Base-by-base conservation (phyloP, 2,329 filamentous ascomycete species). In the Calonectria hongkongensis region DNA sequence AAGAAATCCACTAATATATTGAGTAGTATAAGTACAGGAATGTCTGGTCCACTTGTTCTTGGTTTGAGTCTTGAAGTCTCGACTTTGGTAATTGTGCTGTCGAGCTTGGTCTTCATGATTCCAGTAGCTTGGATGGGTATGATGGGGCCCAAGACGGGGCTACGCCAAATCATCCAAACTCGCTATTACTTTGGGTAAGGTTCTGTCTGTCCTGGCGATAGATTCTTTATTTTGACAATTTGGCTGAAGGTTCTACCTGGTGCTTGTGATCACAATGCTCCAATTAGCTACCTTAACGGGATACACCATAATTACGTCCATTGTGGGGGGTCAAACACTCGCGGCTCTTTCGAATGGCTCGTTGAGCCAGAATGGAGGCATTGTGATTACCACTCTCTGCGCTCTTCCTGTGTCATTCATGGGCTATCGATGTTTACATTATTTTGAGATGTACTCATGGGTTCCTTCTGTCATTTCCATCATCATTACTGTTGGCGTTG, bases 381-480 rank as follows among this genome's bases (percentile, higher is more conserved):
- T 27, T 27, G 21, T 50, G 12, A 50, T 50, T 15, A 12, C n/a
- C 10, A 50, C 27, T 9, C 47, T 50, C 21, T 50, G 47, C 10
- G 47, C 47, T 21, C 25, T 50, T 21, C 47, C 47, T 5, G 27
- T 50, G 25, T 50, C 47, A 21, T 50, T 50, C 21, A 5, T 50
- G 47, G 47, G 47, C 10, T 50, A 50, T 15, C 16, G 21, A 28
- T 50, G 12, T 13, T 6, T 50, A 18, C 47, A 50, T 12, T 50
- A 27, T 6, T 50, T 50, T 27, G 47, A 50, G 47, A 50, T 27
- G 21, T 50, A 50, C 21, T 50, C 47, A 25, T 50, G 47, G 47
- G 27, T 50, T 13, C 47, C 47, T 27, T 15, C 21, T 27, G 25
- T 28, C 6, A 28, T 50, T 18, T 15, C 21, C 47, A 50, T 50